phyloP scores from a whole-genome alignment of 1,139 yeast genomes.

The Lodderomyces margitis region DNA sequence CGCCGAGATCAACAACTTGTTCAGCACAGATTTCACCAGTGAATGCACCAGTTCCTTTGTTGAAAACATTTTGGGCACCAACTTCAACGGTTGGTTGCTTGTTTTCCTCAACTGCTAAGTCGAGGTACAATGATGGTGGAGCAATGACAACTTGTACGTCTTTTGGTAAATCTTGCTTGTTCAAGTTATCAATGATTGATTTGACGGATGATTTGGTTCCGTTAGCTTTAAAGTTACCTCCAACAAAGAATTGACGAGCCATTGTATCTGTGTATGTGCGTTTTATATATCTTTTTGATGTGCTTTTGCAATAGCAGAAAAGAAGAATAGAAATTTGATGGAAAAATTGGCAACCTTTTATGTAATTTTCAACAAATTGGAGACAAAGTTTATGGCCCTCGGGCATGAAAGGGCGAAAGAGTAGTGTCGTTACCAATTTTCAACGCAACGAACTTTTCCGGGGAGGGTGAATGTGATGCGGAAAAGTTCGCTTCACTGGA shows the following conservation, averaged over 20 bases:
- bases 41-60: constrained; percentile 91
- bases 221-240: constrained; percentile 99
- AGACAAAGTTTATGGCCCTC: neutral
- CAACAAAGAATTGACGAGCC: constrained; percentile 96
- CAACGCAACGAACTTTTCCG: constrained; percentile 1
- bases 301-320: neutral
- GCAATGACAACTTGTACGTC: constrained; percentile 89
- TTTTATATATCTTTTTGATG: neutral
- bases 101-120: constrained; percentile 67
- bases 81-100: constrained; percentile 72
- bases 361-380: neutral
- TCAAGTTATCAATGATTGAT: constrained; percentile 78
- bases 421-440: neutral
- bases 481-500: neutral
- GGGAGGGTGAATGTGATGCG: constrained; percentile 1
- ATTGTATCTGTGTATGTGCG: constrained; percentile 23
- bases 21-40: constrained; percentile 95
- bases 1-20: constrained; percentile 89
- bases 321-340: neutral
- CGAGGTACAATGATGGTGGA: constrained; percentile 93
- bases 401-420: neutral
- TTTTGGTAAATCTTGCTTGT: constrained; percentile 69
- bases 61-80: constrained; percentile 89
- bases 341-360: constrained; percentile 1
- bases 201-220: constrained; percentile 87